phyloP scores from a whole-genome alignment of 345 rosid genomes.

The Diplotaxis tenuifolia region DNA sequence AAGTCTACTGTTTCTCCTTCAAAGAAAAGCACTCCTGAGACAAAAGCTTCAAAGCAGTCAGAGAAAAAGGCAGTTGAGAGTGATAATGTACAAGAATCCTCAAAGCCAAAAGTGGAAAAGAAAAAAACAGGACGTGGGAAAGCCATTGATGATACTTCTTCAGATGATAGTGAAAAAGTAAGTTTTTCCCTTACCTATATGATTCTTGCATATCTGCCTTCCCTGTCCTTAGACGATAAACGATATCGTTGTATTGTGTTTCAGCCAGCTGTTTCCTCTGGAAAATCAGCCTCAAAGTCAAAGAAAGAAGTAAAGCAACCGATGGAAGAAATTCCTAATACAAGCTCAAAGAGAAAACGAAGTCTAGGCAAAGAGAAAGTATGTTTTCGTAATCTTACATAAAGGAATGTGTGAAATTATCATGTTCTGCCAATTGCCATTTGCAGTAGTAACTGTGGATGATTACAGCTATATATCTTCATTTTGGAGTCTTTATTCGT shows the following conservation, averaged over 20 bases:
- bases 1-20: slow-evolving; percentile 25
- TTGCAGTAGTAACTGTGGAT: slow-evolving; percentile 19
- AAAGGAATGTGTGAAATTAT: neutral
- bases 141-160: slow-evolving; percentile 39
- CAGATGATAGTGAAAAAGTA: slow-evolving; percentile 59
- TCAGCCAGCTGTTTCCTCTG: slow-evolving; percentile 55
- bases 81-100: slow-evolving; percentile 50
- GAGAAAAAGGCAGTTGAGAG: slow-evolving; percentile 53
- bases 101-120: slow-evolving; percentile 51
- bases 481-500: neutral
- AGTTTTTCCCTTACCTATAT: slow-evolving; percentile 7
- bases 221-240: slow-evolving; percentile 5
- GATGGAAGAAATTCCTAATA: slow-evolving; percentile 56
- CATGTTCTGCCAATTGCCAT: slow-evolving; percentile 2
- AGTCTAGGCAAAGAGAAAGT: slow-evolving; percentile 57
- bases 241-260: slow-evolving; percentile 17
- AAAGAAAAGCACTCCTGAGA: slow-evolving; percentile 43
- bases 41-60: slow-evolving; percentile 44
- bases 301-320: slow-evolving; percentile 47
- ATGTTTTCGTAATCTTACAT: slow-evolving; percentile 23
- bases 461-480: slow-evolving; percentile 6
- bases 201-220: neutral
- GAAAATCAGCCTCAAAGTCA: slow-evolving; percentile 50
- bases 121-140: slow-evolving; percentile 51
- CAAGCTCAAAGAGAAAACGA: slow-evolving; percentile 58